These are phyloP conservation scores for Pisolithus marmoratus DNA, from an alignment of 768 basidiomycete species.

Conservation along the genomic window DNA sequence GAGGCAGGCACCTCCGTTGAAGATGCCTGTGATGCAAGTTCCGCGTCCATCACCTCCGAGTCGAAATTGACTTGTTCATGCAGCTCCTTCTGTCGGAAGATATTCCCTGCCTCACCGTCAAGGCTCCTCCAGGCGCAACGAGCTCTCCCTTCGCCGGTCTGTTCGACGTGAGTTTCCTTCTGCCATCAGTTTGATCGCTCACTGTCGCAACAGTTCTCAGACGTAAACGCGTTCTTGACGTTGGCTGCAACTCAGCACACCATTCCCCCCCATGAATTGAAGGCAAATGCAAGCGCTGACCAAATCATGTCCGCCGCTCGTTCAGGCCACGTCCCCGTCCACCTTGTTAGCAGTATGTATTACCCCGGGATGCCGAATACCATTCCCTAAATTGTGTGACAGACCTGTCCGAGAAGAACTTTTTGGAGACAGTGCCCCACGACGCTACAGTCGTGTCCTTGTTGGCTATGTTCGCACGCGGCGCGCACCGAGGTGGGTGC, in stretches of 20 bases:
- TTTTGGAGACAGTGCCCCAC: slow-evolving; percentile 56
- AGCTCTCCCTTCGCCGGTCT: slow-evolving; percentile 45
- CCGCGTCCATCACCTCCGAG: neutral
- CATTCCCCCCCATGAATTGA: slow-evolving; percentile 52
- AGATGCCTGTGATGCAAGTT: slow-evolving; percentile 71
- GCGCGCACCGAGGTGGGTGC: slow-evolving; percentile 61
- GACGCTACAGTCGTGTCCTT: slow-evolving; percentile 60
- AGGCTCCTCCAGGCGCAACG: slow-evolving; percentile 22
- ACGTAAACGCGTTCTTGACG: slow-evolving; percentile 84
- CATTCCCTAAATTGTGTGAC: slow-evolving; percentile 1
- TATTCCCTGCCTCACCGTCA: slow-evolving; percentile 62
- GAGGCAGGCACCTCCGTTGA: slow-evolving; percentile 73
- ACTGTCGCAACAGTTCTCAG: slow-evolving; percentile 54
- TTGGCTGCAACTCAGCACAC: slow-evolving; percentile 77
- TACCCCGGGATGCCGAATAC: neutral
- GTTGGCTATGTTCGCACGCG: slow-evolving; percentile 60
- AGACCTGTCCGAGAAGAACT: slow-evolving; percentile 87
- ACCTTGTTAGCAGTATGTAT: slow-evolving; percentile 70
- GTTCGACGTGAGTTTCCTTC: slow-evolving; percentile 57
- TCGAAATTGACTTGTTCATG: neutral
- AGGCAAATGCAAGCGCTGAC: slow-evolving; percentile 52
- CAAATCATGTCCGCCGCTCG: slow-evolving; percentile 72
- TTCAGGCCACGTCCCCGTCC: slow-evolving; percentile 66
- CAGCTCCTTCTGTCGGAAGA: slow-evolving; percentile 61
- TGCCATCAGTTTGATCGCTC: neutral